Conservation (phyloP, 352 stramenopile species). For the Pythium aquatile region DNA sequence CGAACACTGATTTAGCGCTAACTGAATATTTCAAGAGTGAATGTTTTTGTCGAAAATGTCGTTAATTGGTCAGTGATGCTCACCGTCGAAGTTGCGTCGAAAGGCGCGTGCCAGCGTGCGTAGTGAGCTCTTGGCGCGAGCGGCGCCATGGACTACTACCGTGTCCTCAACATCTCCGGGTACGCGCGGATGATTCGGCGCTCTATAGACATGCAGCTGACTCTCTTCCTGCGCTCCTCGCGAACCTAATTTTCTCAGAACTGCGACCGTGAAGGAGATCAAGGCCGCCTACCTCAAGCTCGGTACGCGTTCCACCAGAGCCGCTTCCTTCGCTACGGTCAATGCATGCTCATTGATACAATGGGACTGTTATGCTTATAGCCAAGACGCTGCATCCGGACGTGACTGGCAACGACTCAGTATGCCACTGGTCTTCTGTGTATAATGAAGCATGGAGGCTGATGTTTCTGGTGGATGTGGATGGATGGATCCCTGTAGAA, state of each 20-base stretch:
- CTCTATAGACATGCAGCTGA: too few relatives aligned
- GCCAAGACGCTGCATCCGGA: slow-evolving; percentile 86
- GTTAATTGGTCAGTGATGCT: slow-evolving; percentile 3
- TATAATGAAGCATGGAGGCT: neutral
- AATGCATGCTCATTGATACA: too few relatives aligned
- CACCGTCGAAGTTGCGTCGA: slow-evolving; percentile 9
- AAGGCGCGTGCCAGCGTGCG: neutral
- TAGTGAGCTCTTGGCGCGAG: neutral
- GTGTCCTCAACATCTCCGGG: slow-evolving; percentile 73
- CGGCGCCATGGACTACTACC: slow-evolving; percentile 67
- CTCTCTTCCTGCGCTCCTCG: too few relatives aligned
- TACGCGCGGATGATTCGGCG: slow-evolving; percentile 18
- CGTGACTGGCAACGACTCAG: slow-evolving; percentile 74
- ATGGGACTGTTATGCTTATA: neutral
- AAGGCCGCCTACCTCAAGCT: slow-evolving; percentile 79
- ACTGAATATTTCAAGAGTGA: neutral
- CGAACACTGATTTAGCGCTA: neutral
- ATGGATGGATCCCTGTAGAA: slow-evolving; percentile 25
- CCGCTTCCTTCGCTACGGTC: too few relatives aligned
- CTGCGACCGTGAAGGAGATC: slow-evolving; percentile 68
- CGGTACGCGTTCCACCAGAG: slow-evolving; percentile 28
- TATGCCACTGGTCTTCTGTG: slow-evolving; percentile 8
- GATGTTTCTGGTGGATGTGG: neutral
- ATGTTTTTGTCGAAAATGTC: slow-evolving; percentile 15
- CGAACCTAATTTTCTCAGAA: slow-evolving; percentile 27